A percentile compares a stretch with the other conserved stretches of the same genome.
Evolutionary conservation across 1,284 basidiomycete species (phyloP).

Genomic region (Gymnopus androsaceus): DNA sequence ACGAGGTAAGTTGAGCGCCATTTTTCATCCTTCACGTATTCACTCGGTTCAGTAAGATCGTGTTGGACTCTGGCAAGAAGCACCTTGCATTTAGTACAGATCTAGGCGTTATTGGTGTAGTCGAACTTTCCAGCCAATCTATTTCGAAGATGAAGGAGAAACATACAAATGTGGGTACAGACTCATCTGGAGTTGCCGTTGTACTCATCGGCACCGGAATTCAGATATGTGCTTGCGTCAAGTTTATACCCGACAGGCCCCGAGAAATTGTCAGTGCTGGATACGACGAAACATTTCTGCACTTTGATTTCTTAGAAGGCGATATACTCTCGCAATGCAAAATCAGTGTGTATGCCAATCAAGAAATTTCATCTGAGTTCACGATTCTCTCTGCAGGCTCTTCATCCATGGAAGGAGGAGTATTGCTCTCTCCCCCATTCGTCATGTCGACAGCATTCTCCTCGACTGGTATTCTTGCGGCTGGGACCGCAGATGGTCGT

Average conservation of each 20-base stretch:
- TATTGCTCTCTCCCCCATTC: conserved; percentile 73
- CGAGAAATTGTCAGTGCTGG: conserved; percentile 75
- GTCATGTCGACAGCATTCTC: conserved; percentile 62
- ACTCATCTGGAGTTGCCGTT: not conserved
- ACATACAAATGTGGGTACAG: conserved; percentile 55
- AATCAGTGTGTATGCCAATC: conserved; percentile 50
- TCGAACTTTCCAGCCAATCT: conserved; percentile 53
- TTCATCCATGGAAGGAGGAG: conserved; percentile 41
- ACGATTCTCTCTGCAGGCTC: conserved; percentile 35
- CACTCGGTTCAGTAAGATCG: conserved; percentile 55
- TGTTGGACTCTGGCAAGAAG: conserved; percentile 53
- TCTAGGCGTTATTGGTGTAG: conserved; percentile 62
- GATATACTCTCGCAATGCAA: conserved; percentile 58
- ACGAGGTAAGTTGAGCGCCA: conserved; percentile 54
- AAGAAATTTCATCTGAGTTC: not conserved
- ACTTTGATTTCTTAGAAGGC: conserved; percentile 65
- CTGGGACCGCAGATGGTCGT: conserved; percentile 73
- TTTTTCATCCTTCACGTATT: conserved; percentile 10
- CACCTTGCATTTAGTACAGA: conserved; percentile 71
- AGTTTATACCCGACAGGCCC: conserved; percentile 69
- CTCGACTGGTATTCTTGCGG: conserved; percentile 59
- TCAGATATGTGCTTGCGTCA: conserved; percentile 69
- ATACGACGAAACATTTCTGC: conserved; percentile 68
- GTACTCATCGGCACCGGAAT: conserved; percentile 11
- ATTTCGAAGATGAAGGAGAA: conserved; percentile 58